Conservation (phyloP, 306 rosid species). For the Trifolium repens region DNA sequence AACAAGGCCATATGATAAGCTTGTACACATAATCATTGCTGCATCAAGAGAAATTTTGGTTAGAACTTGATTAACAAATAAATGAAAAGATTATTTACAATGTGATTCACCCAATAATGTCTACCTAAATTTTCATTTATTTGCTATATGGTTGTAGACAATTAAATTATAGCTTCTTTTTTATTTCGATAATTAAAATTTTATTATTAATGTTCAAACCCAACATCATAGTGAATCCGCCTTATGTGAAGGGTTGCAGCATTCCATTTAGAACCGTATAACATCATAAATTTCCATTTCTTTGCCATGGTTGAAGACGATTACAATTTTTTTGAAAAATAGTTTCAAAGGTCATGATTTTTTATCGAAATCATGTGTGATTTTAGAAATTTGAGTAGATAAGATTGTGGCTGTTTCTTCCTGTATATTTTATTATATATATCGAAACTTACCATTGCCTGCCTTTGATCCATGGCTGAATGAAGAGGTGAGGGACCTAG, state of each 20-base stretch:
- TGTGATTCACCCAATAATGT: constrained; percentile 4
- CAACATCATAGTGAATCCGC: too few relatives aligned
- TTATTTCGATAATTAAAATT: too few relatives aligned
- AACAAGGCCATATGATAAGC: constrained; percentile 2
- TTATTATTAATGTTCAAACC: too few relatives aligned
- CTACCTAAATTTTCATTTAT: not conserved
- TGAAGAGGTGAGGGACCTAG: constrained; percentile 38
- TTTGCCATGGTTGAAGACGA: not conserved
- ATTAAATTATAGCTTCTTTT: too few relatives aligned
- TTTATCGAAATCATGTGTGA: not conserved
- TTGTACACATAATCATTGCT: not conserved
- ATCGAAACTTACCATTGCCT: constrained; percentile 36
- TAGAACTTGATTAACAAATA: not conserved
- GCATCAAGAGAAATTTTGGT: constrained; percentile 37
- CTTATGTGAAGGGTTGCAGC: too few relatives aligned
- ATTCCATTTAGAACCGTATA: not conserved
- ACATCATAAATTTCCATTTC: not conserved
- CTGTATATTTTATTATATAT: not conserved
- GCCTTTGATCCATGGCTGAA: constrained; percentile 48
- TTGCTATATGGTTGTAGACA: too few relatives aligned
- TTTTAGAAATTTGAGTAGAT: not conserved
- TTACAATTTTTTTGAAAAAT: not conserved
- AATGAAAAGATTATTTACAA: not conserved
- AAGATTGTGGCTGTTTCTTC: not conserved
- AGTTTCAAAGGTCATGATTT: not conserved